A percentile compares a stretch with the other conserved stretches of the same genome.
phyloP scores from a whole-genome alignment of 352 stramenopile species.

The Blastocystis sp. region DNA sequence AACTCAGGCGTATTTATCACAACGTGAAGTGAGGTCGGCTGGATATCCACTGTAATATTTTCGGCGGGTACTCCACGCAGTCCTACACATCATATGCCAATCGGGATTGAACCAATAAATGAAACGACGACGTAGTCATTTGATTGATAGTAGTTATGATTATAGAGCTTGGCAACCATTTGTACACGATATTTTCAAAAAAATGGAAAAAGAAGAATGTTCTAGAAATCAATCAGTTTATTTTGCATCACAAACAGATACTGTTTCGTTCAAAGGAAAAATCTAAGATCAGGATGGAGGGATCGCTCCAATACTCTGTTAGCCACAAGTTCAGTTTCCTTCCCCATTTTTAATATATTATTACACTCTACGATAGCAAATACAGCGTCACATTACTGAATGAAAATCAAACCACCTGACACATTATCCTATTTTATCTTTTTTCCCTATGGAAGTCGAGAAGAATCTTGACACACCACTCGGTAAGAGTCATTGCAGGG shows the following conservation, averaged over 20 bases:
- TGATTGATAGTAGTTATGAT: slow-evolving; percentile 56
- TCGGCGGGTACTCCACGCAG: neutral
- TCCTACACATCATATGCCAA: neutral
- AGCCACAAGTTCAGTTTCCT: no score
- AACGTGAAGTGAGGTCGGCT: neutral
- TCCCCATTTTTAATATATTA: no score
- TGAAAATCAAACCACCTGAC: neutral
- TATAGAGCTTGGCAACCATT: slow-evolving; percentile 30
- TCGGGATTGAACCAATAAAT: neutral
- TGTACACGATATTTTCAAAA: neutral
- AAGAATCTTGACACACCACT: neutral
- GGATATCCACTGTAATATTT: slow-evolving; percentile 50
- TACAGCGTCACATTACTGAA: neutral
- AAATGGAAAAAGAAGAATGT: neutral
- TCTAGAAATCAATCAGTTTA: slow-evolving; percentile 31
- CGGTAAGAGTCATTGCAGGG: neutral
- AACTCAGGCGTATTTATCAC: slow-evolving; percentile 44
- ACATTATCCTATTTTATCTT: neutral
- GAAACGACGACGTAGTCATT: slow-evolving; percentile 20
- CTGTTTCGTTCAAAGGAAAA: no score
- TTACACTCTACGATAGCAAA: no score
- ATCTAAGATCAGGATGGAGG: no score
- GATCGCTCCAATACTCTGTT: no score
- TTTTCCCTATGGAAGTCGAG: neutral
- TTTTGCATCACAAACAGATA: neutral